These are phyloP conservation scores for Scenedesmus sp. DNA, from an alignment of 163 green algal species.

Conservation along the genomic window DNA sequence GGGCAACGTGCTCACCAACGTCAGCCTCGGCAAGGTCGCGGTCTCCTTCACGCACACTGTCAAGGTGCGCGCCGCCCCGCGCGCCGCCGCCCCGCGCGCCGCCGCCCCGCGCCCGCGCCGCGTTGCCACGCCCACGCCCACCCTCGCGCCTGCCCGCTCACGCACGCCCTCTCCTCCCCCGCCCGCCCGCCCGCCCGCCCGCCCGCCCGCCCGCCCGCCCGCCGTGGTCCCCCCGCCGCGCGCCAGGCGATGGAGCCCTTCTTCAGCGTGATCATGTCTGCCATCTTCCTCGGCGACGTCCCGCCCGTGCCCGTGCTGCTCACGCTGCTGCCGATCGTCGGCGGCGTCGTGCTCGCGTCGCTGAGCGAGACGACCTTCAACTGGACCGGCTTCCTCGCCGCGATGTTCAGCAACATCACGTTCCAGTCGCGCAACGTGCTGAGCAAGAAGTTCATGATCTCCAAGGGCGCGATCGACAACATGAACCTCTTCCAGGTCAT, in stretches of 20 bases:
- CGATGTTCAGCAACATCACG: slow-evolving; percentile 75
- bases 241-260: slow-evolving; percentile 91
- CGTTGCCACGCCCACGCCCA: too few species aligned
- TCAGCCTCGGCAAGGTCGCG: slow-evolving; percentile 90
- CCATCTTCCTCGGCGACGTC: slow-evolving; percentile 67
- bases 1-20: slow-evolving; percentile 97
- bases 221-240: not conserved
- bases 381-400: slow-evolving; percentile 63
- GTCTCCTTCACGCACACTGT: slow-evolving; percentile 99
- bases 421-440: slow-evolving; percentile 97
- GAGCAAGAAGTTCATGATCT: slow-evolving; percentile 95
- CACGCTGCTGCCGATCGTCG: slow-evolving; percentile 64
- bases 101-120: too few species aligned
- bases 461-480: slow-evolving; percentile 75
- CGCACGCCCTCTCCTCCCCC: too few species aligned
- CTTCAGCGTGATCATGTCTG: slow-evolving; percentile 89
- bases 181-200: too few species aligned
- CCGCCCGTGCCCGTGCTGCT: slow-evolving; percentile 54
- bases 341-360: slow-evolving; percentile 60
- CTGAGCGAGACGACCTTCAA: slow-evolving; percentile 65
- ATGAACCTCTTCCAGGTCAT: slow-evolving; percentile 96
- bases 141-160: too few species aligned
- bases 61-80: slow-evolving; percentile 77
- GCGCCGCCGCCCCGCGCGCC: too few species aligned
- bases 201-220: too few species aligned